Evolutionary conservation across 345 rosid species (phyloP).

Genomic region (Dimocarpus longan): DNA sequence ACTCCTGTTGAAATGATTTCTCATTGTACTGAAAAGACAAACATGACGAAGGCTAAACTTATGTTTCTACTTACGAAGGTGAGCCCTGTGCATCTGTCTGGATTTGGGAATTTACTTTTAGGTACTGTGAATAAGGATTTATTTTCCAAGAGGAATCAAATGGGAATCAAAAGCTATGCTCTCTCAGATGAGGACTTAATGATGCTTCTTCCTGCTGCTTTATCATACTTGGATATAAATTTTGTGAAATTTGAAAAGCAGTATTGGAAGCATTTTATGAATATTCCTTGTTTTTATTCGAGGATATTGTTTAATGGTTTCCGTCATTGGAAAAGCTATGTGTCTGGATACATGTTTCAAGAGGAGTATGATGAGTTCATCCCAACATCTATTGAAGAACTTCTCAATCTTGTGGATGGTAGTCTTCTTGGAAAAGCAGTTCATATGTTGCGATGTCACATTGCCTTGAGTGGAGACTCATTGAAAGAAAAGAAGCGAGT

Average conservation of each 20-base stretch:
- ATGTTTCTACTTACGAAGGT: conserved; percentile 68
- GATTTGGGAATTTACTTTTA: conserved; percentile 58
- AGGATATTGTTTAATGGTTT: conserved; percentile 60
- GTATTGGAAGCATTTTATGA: conserved; percentile 33
- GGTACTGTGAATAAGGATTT: conserved; percentile 36
- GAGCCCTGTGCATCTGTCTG: conserved; percentile 68
- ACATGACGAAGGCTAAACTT: conserved; percentile 59
- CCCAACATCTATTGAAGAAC: conserved; percentile 51
- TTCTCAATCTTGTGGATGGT: conserved; percentile 50
- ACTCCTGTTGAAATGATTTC: conserved; percentile 69
- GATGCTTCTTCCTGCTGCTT: conserved; percentile 73
- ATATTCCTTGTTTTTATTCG: conserved; percentile 59
- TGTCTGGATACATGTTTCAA: conserved; percentile 49
- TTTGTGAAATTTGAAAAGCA: conserved; percentile 50
- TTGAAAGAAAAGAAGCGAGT: conserved; percentile 46
- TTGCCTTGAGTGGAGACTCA: conserved; percentile 46
- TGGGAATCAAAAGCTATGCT: conserved; percentile 24
- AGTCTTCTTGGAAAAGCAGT: conserved; percentile 79
- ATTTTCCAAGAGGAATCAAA: conserved; percentile 17
- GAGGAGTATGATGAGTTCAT: conserved; percentile 56
- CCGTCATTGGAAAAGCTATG: conserved; percentile 61
- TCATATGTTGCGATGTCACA: conserved; percentile 60
- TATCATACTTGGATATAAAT: conserved; percentile 52
- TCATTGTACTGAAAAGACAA: conserved; percentile 52
- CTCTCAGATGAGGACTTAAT: conserved; percentile 60